A percentile compares a stretch with the other conserved stretches of the same genome.
phyloP scores from a whole-genome alignment of 306 rosid species.

The Prunus salicina region DNA sequence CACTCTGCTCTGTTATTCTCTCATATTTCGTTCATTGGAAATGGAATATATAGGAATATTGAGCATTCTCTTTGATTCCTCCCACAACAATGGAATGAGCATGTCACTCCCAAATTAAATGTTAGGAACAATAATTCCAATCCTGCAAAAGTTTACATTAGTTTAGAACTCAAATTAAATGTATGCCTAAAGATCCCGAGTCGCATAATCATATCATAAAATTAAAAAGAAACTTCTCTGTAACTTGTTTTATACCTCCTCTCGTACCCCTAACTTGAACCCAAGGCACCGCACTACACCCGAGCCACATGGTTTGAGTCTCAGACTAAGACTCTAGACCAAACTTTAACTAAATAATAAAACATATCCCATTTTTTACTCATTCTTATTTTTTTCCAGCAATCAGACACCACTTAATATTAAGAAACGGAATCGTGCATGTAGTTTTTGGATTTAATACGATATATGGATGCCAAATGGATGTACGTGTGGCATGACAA shows the following conservation, averaged over 20 bases:
- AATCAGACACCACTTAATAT: no score
- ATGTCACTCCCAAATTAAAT: no score
- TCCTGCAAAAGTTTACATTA: not conserved
- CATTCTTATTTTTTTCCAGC: no score
- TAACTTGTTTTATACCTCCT: no score
- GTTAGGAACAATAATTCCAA: not conserved
- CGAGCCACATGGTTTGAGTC: no score
- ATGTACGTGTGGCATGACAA: not conserved
- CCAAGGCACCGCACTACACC: not conserved
- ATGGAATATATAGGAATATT: not conserved
- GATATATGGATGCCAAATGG: not conserved
- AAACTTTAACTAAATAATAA: no score
- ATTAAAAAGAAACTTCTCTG: not conserved
- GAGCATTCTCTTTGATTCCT: not conserved
- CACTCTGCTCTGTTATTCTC: not conserved
- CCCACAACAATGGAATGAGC: no score
- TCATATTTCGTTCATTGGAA: not conserved
- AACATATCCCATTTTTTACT: no score
- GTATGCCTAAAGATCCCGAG: not conserved
- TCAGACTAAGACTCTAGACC: no score
- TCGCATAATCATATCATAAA: fast-evolving
- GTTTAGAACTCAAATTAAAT: not conserved
- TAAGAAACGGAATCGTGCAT: no score
- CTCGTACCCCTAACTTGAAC: not conserved
- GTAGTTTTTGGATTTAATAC: no score